Conservation (phyloP, 129 eudicot species). For the Silybum marianum region DNA sequence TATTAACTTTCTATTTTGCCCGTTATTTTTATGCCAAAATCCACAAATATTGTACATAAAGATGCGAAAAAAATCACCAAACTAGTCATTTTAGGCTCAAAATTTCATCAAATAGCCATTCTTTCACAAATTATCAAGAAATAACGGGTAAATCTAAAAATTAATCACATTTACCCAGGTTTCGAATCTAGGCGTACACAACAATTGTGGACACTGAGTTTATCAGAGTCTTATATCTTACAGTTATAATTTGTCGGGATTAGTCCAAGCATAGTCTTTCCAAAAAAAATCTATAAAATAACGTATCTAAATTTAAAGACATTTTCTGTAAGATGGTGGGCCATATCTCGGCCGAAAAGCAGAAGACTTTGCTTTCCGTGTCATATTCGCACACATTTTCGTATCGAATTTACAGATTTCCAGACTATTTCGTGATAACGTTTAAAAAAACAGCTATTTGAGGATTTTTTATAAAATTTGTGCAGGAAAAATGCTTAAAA, state of each 20-base stretch:
- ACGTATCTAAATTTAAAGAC: not conserved
- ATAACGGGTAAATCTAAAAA: not conserved
- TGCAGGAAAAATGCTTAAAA: not conserved
- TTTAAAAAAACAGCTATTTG: no score
- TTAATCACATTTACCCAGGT: no score
- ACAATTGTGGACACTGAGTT: no score
- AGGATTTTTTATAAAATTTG: not conserved
- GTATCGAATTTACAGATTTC: no score
- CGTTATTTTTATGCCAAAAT: no score
- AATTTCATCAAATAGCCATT: not conserved
- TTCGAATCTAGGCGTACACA: no score
- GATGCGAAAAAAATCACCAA: not conserved
- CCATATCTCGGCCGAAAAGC: not conserved
- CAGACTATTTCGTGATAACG: no score
- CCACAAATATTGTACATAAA: not conserved
- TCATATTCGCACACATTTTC: not conserved
- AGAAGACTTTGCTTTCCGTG: not conserved
- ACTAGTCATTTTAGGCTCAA: not conserved
- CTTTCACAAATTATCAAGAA: no score
- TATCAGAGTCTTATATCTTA: no score
- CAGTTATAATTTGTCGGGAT: no score
- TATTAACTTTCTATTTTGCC: not conserved
- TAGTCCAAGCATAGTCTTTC: no score
- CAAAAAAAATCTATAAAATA: no score
- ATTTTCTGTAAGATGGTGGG: not conserved